Evolutionary conservation across 140 eudicot genomes (phyloP).

Genomic region (Senecio squalidus): DNA sequence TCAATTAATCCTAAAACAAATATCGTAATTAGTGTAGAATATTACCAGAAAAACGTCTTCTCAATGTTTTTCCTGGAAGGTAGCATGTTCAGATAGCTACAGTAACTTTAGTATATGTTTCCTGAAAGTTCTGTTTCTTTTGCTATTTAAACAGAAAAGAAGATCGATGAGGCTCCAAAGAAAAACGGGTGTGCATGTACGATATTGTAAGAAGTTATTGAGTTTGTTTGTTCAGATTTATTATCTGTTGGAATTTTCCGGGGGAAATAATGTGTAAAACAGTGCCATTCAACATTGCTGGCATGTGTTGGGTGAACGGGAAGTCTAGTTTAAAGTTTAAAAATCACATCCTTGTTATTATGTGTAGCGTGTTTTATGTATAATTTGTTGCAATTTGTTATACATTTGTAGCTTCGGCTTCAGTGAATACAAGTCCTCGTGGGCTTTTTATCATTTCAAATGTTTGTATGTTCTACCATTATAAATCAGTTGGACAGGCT

Average conservation of each 20-base stretch:
- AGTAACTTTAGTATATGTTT: background rate
- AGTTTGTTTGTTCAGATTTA: slow-evolving; percentile 29
- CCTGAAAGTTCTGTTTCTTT: background rate
- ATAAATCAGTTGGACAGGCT: background rate
- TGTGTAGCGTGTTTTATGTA: slow-evolving; percentile 41
- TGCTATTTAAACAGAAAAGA: slow-evolving; percentile 52
- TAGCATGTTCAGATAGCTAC: too few relatives aligned
- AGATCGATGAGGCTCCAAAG: slow-evolving; percentile 70
- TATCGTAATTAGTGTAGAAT: background rate
- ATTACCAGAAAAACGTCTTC: background rate
- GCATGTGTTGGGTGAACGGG: slow-evolving; percentile 29
- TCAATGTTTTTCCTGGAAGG: too few relatives aligned
- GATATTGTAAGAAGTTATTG: slow-evolving; percentile 48
- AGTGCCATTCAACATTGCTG: slow-evolving; percentile 31
- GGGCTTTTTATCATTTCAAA: slow-evolving; percentile 13
- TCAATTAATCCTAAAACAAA: background rate
- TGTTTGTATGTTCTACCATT: background rate
- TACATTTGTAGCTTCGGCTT: slow-evolving; percentile 37
- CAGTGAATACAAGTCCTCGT: slow-evolving; percentile 23
- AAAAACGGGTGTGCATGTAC: slow-evolving; percentile 56
- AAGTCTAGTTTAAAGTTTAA: background rate
- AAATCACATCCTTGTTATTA: slow-evolving; percentile 28
- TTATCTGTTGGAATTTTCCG: slow-evolving; percentile 21
- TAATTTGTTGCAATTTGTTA: slow-evolving; percentile 32
- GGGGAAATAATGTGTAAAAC: slow-evolving; percentile 52